Evolutionary conservation across 345 rosid species (phyloP).

Genomic region (Limnanthes douglasii): DNA sequence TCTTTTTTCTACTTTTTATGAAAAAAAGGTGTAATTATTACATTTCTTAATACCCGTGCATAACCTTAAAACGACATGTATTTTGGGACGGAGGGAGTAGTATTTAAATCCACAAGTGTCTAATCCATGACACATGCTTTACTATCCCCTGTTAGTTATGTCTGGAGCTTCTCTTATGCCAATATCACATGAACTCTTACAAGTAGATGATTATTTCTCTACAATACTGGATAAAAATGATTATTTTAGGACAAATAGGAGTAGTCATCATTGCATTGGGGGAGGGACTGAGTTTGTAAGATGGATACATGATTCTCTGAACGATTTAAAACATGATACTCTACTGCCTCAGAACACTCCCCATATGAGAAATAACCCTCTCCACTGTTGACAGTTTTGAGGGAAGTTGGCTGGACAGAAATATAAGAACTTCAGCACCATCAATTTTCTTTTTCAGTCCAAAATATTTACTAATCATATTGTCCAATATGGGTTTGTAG

Average conservation of each 20-base stretch:
- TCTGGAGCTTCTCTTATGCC: constrained; percentile 11
- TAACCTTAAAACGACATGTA: too few relatives aligned
- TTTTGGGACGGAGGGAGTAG: too few relatives aligned
- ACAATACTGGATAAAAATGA: constrained; percentile 14
- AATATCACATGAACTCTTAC: constrained; percentile 13
- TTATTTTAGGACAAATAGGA: constrained; percentile 13
- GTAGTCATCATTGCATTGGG: constrained; percentile 14
- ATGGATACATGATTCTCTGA: constrained; percentile 15
- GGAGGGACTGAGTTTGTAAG: constrained; percentile 15
- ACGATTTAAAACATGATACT: constrained; percentile 19
- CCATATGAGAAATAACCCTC: constrained; percentile 76
- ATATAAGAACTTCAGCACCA: constrained; percentile 67
- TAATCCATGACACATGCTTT: constrained; percentile 15
- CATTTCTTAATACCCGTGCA: too few relatives aligned
- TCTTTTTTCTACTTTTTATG: too few relatives aligned
- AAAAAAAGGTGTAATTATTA: too few relatives aligned
- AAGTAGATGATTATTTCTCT: constrained; percentile 18
- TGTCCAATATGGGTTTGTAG: constrained; percentile 66
- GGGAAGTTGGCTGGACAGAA: constrained; percentile 83
- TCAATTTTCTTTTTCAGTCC: constrained; percentile 70
- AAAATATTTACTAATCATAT: constrained; percentile 67
- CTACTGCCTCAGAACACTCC: constrained; percentile 75
- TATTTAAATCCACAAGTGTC: constrained; percentile 7
- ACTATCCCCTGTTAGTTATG: constrained; percentile 11
- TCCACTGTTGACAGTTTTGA: constrained; percentile 88